Evolutionary conservation across 108 stramenopile genomes (phyloP).

Genomic region (Pseudonitzschia multiseries): DNA sequence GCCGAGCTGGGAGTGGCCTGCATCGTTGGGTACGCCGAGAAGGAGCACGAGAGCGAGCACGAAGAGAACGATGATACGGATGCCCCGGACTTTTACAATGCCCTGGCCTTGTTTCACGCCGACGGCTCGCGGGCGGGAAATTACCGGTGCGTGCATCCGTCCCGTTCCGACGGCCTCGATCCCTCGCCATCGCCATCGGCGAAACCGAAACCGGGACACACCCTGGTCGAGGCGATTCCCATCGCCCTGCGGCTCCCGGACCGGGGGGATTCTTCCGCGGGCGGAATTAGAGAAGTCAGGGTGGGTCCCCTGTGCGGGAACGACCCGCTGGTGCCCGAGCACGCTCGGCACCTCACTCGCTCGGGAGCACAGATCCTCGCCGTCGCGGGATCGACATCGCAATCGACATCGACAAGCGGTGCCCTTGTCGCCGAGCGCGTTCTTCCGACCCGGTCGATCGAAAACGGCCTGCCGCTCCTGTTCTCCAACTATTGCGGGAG

Average conservation of each 20-base stretch:
- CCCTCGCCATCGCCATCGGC: too few relatives aligned
- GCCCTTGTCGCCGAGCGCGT: not conserved
- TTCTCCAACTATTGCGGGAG: not conserved
- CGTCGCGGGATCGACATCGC: not conserved
- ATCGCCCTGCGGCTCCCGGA: not conserved
- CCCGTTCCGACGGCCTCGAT: too few relatives aligned
- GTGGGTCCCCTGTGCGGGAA: not conserved
- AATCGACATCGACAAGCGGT: too few relatives aligned
- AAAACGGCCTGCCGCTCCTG: not conserved
- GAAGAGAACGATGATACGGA: not conserved
- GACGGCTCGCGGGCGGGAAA: slow-evolving; percentile 11
- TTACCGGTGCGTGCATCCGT: not conserved
- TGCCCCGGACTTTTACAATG: not conserved
- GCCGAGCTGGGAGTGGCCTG: not conserved
- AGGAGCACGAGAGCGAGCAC: not conserved
- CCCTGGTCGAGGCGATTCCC: not conserved
- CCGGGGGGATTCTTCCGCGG: not conserved
- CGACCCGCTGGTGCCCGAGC: not conserved
- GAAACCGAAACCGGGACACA: not conserved
- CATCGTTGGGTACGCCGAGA: not conserved
- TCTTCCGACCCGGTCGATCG: not conserved
- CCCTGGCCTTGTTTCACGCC: slow-evolving; percentile 5
- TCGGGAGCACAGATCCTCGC: not conserved
- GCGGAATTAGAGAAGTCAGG: slow-evolving; percentile 1
- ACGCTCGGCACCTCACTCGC: not conserved